Evolutionary conservation across 148 eudicot genomes (phyloP).

Genomic region (Cornus kousa): DNA sequence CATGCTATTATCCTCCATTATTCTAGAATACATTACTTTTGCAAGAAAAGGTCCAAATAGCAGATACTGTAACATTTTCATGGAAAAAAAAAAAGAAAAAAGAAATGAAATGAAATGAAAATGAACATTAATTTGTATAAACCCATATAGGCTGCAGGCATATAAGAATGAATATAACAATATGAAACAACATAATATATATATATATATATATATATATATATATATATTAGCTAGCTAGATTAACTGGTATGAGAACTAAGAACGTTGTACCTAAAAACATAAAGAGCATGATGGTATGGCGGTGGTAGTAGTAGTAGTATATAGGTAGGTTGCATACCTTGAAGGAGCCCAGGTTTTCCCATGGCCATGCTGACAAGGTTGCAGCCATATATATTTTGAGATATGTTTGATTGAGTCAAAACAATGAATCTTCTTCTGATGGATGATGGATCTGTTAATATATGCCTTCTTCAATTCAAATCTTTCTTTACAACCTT

Average conservation of each 20-base stretch:
- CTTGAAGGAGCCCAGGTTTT: slow-evolving; percentile 55
- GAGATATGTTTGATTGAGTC: no score
- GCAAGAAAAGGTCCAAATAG: slow-evolving; percentile 55
- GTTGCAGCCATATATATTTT: slow-evolving; percentile 40
- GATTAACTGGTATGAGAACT: no score
- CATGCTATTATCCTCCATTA: slow-evolving; percentile 27
- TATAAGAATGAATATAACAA: not conserved
- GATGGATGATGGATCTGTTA: no score
- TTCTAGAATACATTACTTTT: slow-evolving; percentile 33
- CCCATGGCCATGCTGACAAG: slow-evolving; percentile 63
- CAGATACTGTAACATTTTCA: slow-evolving; percentile 34
- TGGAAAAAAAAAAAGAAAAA: not conserved
- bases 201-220: not conserved
- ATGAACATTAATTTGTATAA: no score
- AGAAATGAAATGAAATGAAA: no score
- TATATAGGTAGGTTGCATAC: slow-evolving; percentile 16
- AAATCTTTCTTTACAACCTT: not conserved
- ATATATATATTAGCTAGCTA: no score
- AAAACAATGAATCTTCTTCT: not conserved
- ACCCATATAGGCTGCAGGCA: no score
- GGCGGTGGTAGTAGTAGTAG: no score
- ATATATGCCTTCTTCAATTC: not conserved
- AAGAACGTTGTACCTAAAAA: no score
- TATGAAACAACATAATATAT: not conserved
- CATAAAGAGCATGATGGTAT: not conserved